Conservation (phyloP, 2,329 filamentous ascomycete genomes). For the Sarocladiaceae sp. region DNA sequence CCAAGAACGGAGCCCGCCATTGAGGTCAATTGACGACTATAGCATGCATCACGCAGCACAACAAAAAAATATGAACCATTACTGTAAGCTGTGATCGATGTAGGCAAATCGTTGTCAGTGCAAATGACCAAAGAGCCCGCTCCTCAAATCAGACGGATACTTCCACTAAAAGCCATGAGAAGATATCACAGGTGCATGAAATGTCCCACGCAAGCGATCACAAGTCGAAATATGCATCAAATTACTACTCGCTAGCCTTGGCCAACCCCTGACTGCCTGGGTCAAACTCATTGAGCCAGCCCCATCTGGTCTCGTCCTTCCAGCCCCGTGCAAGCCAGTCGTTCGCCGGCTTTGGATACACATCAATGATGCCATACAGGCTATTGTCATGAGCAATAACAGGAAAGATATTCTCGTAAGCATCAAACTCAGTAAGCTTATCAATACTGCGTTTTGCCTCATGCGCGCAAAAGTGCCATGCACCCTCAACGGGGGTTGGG, state of each 20-base stretch:
- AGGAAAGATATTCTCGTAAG: constrained; percentile 18
- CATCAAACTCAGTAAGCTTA: constrained; percentile 18
- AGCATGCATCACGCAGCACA: no score
- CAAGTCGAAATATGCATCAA: no score
- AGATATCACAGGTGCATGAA: no score
- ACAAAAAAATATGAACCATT: no score
- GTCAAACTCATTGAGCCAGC: constrained; percentile 18
- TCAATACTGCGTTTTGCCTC: constrained; percentile 8
- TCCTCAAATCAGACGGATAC: no score
- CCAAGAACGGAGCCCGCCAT: no score
- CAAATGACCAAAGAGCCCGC: no score
- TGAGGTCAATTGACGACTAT: no score
- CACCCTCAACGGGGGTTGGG: not conserved
- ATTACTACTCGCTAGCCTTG: not conserved
- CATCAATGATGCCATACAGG: constrained; percentile 14
- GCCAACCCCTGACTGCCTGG: not conserved
- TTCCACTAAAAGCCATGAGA: no score
- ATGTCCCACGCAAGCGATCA: no score
- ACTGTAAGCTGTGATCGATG: no score
- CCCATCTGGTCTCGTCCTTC: constrained; percentile 18
- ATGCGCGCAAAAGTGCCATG: not conserved
- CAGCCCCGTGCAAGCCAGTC: constrained; percentile 18
- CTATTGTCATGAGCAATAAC: constrained; percentile 21
- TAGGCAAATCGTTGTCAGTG: no score
- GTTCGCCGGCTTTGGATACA: constrained; percentile 19